Evolutionary conservation across 2,329 filamentous ascomycete genomes (phyloP).

Genomic region (Trichoderma oligosporum): DNA sequence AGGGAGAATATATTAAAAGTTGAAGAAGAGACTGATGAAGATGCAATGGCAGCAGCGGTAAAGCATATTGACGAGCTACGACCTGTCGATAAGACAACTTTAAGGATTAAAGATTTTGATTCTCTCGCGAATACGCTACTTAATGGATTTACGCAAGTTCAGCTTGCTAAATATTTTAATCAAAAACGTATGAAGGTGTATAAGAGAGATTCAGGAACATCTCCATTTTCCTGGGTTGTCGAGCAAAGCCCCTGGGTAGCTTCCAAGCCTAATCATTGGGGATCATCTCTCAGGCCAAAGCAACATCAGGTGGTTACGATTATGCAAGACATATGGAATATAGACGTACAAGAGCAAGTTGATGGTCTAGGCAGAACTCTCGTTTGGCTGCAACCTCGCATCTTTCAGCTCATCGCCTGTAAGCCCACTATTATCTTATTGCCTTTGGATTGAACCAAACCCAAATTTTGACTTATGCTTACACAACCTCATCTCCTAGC

Average conservation of each 20-base stretch:
- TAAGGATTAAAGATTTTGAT: constrained; percentile 41
- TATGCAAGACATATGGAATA: constrained; percentile 48
- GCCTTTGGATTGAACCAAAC: not conserved
- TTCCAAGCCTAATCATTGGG: constrained; percentile 23
- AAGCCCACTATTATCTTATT: constrained; percentile 25
- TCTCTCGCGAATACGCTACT: constrained; percentile 38
- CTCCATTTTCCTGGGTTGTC: constrained; percentile 41
- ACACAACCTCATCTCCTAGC: not conserved
- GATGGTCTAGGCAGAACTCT: constrained; percentile 40
- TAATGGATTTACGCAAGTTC: constrained; percentile 45
- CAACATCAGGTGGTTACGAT: constrained; percentile 40
- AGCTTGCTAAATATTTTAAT: constrained; percentile 44
- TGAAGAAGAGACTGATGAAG: constrained; percentile 27
- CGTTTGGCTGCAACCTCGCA: constrained; percentile 37
- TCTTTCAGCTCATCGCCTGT: constrained; percentile 47
- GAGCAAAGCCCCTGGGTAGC: constrained; percentile 43
- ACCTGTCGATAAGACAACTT: constrained; percentile 37
- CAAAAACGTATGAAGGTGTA: not conserved
- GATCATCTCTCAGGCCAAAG: constrained; percentile 36
- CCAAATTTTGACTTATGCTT: not conserved
- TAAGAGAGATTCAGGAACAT: not conserved
- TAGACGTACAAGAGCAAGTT: constrained; percentile 46
- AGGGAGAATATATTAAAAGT: constrained; percentile 27
- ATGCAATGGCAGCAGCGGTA: constrained; percentile 35
- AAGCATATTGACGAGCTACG: constrained; percentile 48